phyloP scores from a whole-genome alignment of 1,284 basidiomycete species.

The Marasmius sp. region DNA sequence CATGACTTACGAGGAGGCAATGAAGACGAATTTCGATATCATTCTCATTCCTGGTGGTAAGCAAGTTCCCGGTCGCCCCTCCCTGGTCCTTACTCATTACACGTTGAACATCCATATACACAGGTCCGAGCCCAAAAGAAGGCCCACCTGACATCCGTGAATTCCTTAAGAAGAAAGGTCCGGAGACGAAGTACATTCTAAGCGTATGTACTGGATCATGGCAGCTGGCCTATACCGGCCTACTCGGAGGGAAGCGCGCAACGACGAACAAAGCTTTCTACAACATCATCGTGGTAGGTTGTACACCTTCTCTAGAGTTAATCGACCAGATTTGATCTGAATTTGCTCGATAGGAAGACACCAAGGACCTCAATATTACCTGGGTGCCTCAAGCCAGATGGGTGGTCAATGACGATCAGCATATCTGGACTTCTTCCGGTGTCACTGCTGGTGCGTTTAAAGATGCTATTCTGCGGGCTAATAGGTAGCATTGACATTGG shows the following conservation, averaged over 20 bases:
- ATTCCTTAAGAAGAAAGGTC: conserved; percentile 23
- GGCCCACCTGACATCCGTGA: conserved; percentile 16
- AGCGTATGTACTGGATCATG: conserved; percentile 26
- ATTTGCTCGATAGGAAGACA: conserved; percentile 16
- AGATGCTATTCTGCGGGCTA: neutral
- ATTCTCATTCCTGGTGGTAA: conserved; percentile 24
- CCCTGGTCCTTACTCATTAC: neutral
- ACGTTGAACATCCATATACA: neutral
- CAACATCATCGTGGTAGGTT: conserved; percentile 15
- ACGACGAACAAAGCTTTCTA: conserved; percentile 27
- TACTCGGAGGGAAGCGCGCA: conserved; percentile 23
- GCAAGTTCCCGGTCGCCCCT: neutral
- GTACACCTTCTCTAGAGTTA: neutral
- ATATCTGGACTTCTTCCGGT: conserved; percentile 38
- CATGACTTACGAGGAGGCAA: conserved; percentile 18
- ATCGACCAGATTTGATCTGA: neutral
- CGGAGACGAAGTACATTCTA: conserved; percentile 20
- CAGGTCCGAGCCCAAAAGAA: neutral
- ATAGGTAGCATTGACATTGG: neutral
- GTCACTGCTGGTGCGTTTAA: conserved; percentile 31
- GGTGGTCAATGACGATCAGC: conserved; percentile 34
- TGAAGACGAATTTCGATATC: conserved; percentile 22
- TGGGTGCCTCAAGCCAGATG: conserved; percentile 39
- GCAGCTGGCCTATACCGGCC: conserved; percentile 22
- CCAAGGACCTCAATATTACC: conserved; percentile 21